Percentiles rank a stretch among this genome's conserved stretches.
phyloP scores from a whole-genome alignment of 2,329 filamentous ascomycete species.

The Aspergillus hiratsukae region DNA sequence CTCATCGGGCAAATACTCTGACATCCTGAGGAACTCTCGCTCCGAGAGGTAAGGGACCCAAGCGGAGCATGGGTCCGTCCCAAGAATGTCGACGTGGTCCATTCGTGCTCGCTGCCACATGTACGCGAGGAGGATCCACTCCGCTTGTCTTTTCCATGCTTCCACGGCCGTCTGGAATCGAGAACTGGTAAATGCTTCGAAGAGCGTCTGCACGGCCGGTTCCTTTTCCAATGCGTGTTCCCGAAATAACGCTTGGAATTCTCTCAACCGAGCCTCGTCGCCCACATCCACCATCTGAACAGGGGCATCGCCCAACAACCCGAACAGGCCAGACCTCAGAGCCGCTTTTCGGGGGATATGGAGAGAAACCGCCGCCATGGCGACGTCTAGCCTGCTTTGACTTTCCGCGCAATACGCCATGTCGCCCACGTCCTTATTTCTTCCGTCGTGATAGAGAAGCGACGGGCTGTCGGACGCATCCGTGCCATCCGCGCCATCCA shows the following conservation, averaged over 20 bases:
- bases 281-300: slow-evolving; percentile 7
- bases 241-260: background rate
- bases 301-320: slow-evolving; percentile 4
- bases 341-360: background rate
- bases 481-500: too few relatives aligned
- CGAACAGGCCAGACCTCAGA: slow-evolving; percentile 2
- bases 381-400: background rate
- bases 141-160: too few relatives aligned
- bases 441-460: too few relatives aligned
- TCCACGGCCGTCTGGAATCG: background rate
- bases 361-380: slow-evolving; percentile 3
- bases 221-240: background rate
- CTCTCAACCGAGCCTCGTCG: background rate
- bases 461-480: too few relatives aligned
- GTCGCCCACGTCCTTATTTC: background rate
- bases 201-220: background rate
- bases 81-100: too few relatives aligned
- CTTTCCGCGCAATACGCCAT: background rate
- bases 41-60: too few relatives aligned
- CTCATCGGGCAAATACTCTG: too few relatives aligned
- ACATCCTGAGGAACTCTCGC: too few relatives aligned
- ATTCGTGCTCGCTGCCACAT: too few relatives aligned
- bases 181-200: background rate
- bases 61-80: too few relatives aligned
- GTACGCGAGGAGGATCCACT: too few relatives aligned